Percentiles rank a stretch among this genome's conserved stretches.
These are phyloP conservation scores for Amborella trichopoda DNA, from an alignment of 164 flowering plant species.

Conservation along the genomic window DNA sequence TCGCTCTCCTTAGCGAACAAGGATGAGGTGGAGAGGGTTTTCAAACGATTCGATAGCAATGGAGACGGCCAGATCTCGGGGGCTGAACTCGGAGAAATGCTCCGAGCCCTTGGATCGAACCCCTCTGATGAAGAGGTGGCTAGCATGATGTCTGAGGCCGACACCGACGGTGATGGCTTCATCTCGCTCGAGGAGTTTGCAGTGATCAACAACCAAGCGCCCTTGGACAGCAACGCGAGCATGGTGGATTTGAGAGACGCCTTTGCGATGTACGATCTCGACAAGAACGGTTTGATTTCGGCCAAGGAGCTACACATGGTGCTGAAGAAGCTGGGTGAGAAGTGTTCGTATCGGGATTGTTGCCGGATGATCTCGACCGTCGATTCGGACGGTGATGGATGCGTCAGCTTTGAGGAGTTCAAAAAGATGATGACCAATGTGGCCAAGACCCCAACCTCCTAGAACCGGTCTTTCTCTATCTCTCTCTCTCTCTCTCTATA, in stretches of 20 bases:
- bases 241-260: conserved; percentile 11
- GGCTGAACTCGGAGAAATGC: conserved; percentile 8
- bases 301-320: conserved; percentile 12
- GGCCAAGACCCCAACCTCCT: too few relatives aligned
- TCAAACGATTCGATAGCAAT: conserved; percentile 1
- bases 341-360: conserved; percentile 6
- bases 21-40: not conserved
- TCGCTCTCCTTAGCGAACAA: too few relatives aligned
- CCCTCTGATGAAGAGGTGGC: conserved; percentile 4
- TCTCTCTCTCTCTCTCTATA: too few relatives aligned
- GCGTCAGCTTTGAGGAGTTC: conserved; percentile 13
- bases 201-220: conserved; percentile 6
- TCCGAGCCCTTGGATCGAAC: conserved; percentile 4
- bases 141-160: conserved; percentile 11
- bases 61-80: conserved; percentile 10
- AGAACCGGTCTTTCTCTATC: too few relatives aligned
- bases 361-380: conserved; percentile 8
- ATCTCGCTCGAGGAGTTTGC: conserved; percentile 11
- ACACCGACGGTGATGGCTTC: conserved; percentile 12
- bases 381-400: conserved; percentile 11
- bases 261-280: conserved; percentile 9
- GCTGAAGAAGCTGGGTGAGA: conserved; percentile 8
- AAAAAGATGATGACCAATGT: conserved; percentile 12
- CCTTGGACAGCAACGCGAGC: conserved; percentile 4
- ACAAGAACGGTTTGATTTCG: conserved; percentile 10